Conservation (phyloP, 2,329 filamentous ascomycete species). For the Helotiales sp. region DNA sequence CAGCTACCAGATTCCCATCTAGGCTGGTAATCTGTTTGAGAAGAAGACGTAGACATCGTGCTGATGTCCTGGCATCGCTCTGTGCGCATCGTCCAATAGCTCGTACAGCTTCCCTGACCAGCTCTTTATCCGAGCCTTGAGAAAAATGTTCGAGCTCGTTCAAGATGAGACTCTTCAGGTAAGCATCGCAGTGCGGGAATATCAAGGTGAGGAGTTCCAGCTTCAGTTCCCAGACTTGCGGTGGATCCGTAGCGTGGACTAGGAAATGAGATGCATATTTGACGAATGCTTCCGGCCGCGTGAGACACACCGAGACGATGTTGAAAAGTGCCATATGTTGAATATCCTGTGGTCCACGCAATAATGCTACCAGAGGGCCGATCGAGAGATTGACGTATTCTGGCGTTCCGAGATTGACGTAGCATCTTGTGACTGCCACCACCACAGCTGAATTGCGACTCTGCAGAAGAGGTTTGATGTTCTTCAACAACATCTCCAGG, state of each 20-base stretch:
- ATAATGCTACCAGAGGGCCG: conserved; percentile 83
- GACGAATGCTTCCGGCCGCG: conserved; percentile 78
- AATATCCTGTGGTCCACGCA: conserved; percentile 85
- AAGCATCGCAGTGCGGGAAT: conserved; percentile 78
- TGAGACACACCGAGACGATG: conserved; percentile 88
- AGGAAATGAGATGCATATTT: conserved; percentile 90
- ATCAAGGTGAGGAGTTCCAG: conserved; percentile 89
- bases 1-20: conserved; percentile 86
- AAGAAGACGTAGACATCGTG: conserved; percentile 80
- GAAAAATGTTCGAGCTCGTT: conserved; percentile 95
- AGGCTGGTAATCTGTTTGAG: conserved; percentile 86
- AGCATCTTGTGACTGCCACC: conserved; percentile 83
- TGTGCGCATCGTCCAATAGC: conserved; percentile 95
- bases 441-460: conserved; percentile 94
- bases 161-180: conserved; percentile 83
- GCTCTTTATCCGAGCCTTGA: conserved; percentile 71
- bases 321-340: conserved; percentile 92
- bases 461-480: conserved; percentile 82
- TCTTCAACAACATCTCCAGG: conserved; percentile 77
- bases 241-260: conserved; percentile 77
- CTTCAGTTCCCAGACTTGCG: conserved; percentile 88
- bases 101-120: conserved; percentile 87
- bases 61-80: conserved; percentile 70
- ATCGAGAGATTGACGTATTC: conserved; percentile 77
- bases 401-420: conserved; percentile 80